Evolutionary conservation across 257 asterid species (phyloP).

Genomic region (Nemophila menziesii): DNA sequence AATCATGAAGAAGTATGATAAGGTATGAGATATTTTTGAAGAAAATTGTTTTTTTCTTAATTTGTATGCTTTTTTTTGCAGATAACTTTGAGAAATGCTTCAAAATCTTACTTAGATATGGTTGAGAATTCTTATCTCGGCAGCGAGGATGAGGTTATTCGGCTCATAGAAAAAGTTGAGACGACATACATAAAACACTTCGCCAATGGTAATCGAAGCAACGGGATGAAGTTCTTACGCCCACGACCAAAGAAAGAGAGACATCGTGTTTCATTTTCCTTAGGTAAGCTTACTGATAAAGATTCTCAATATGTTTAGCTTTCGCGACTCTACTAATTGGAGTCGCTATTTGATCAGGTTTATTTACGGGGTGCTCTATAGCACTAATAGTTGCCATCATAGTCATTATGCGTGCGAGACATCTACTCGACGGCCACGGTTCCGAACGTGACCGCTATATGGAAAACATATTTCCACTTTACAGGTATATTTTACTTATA

Average conservation of each 20-base stretch:
- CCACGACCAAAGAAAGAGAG: constrained; percentile 57
- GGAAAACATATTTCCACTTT: constrained; percentile 83
- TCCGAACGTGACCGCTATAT: no score
- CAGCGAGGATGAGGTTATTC: constrained; percentile 59
- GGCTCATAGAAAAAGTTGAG: constrained; percentile 50
- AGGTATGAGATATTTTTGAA: no score
- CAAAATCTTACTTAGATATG: no score
- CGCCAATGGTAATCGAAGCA: no score
- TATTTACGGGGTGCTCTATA: constrained; percentile 62
- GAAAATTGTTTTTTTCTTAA: neutral
- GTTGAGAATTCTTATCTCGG: constrained; percentile 66
- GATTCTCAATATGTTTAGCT: neutral
- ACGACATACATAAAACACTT: no score
- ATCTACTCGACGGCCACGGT: constrained; percentile 40
- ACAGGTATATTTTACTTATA: constrained; percentile 44
- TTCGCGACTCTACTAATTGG: neutral
- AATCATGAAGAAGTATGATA: no score
- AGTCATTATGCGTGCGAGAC: constrained; percentile 31
- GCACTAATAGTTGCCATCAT: constrained; percentile 33
- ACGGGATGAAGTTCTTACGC: constrained; percentile 53
- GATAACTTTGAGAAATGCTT: constrained; percentile 70
- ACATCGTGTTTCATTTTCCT: no score
- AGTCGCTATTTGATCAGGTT: constrained; percentile 28
- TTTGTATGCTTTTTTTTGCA: constrained; percentile 14
- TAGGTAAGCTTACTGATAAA: constrained; percentile 42